These are phyloP conservation scores for Onygenales sp. DNA, from an alignment of 2,329 filamentous ascomycete species.

Conservation along the genomic window DNA sequence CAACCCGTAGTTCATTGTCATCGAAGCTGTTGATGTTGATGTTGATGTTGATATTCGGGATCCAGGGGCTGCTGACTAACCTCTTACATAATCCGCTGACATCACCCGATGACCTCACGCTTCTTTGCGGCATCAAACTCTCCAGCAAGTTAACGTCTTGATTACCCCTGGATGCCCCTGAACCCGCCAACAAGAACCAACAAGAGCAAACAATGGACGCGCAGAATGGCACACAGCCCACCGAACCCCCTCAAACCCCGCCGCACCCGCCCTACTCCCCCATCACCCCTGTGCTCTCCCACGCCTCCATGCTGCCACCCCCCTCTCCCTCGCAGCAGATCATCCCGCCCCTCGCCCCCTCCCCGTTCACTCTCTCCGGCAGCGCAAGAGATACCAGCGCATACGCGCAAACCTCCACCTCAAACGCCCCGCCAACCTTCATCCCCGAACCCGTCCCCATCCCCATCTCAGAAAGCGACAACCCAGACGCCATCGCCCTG, in stretches of 20 bases:
- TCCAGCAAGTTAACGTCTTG: no score
- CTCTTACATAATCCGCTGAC: no score
- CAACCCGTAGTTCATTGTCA: no score
- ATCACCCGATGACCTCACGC: no score
- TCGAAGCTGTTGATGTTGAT: no score
- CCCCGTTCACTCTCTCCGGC: background rate
- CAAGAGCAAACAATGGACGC: constrained; percentile 2
- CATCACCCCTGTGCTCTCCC: constrained; percentile 35
- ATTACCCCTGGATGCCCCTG: no score
- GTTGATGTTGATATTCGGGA: no score
- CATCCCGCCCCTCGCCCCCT: background rate
- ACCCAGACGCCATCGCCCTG: constrained; percentile 80
- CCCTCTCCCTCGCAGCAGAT: constrained; percentile 2
- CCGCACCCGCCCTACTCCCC: constrained; percentile 39
- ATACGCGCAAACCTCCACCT: background rate
- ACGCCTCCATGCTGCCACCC: constrained; percentile 12
- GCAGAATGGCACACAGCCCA: background rate
- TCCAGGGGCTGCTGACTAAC: no score
- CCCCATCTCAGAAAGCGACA: constrained; percentile 43
- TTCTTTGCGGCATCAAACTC: no score
- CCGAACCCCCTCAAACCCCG: constrained; percentile 26
- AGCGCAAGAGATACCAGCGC: background rate
- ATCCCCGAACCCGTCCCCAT: constrained; percentile 30
- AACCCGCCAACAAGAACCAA: background rate
- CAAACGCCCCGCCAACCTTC: constrained; percentile 11